Base-by-base conservation (phyloP, 139 green algal genomes). In the Desmodesmus armatus region DNA sequence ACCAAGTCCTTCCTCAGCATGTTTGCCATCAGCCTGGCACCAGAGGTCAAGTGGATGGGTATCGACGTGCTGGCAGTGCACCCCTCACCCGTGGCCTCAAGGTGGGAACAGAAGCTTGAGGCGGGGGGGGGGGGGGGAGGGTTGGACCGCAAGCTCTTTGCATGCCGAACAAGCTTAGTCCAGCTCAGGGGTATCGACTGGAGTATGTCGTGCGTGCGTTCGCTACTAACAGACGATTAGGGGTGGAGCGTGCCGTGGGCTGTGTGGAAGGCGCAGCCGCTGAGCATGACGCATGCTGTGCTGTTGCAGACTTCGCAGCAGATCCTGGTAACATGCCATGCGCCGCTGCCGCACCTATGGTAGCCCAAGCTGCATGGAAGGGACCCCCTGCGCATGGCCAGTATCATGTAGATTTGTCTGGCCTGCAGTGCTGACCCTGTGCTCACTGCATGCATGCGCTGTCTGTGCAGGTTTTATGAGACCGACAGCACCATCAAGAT, bases 51-150 rank as follows among this genome's bases (percentile, higher is more conserved):
- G 81, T 92, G 91, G 5, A 87, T 93, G 47, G 96, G 96, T 66
- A 97, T 99, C 79, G 97, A 99, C 85, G 94, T 99, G 21, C 88
- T 96, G 25, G 97, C 98, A 1, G 94, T 98, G 83, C 96, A 99
- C 89, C 97, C 97, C 6, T 98, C 95, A 11, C 97, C 97, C 3
- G 96, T 99, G 31, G 94, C 94, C 13, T 96, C 94, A 27, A 91
- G 94, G 85, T 98, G 94, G 44, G 86, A 3, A 33, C 37, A 89
- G 41, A n/a, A n/a, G n/a, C n/a, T n/a, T n/a, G n/a, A n/a, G n/a
- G n/a, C n/a, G n/a, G n/a, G n/a, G n/a, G n/a, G n/a, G n/a, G n/a
- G 87, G 89, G 72, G 37, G 33, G 72, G 19, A 35, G 55, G 21
- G n/a, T n/a, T n/a, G n/a, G n/a, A n/a, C n/a, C n/a, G n/a, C n/a